Evolutionary conservation across 2,329 filamentous ascomycete species (phyloP), one percentile per base, ranked within the genome.

Genomic region (Pseudopithomyces maydicus): DNA sequence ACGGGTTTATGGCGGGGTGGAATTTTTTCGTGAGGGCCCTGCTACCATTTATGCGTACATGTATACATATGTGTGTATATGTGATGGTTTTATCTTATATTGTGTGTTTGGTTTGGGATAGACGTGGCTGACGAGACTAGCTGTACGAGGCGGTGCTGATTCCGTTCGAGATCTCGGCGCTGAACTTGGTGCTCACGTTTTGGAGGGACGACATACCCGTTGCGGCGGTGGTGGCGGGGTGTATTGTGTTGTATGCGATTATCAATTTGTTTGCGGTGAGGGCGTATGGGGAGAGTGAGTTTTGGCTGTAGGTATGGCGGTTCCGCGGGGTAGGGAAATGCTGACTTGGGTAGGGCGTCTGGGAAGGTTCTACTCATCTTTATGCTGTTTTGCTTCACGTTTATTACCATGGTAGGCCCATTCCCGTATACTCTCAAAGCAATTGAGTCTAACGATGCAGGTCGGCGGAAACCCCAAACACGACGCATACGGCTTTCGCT

Each of bases 1-100:
- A 86, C 26, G 85, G 85, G 20, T 87, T 87, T 65, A 80, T 79
- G 67, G 74, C 74, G 39, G 79, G 79, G 19, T 78, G 76, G 74
- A 80, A 79, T 48, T 74, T 81, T 55, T 79, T 80, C 47, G 56
- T 58, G 41, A 23, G 38, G 35, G 77, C 80, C n/a, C n/a, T n/a
- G n/a, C n/a, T n/a, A n/a, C n/a, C n/a, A n/a, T n/a, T n/a, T n/a
- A n/a, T n/a, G n/a, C n/a, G n/a, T n/a, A n/a, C n/a, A n/a, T n/a
- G n/a, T n/a, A n/a, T n/a, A n/a, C n/a, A n/a, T n/a, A n/a, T n/a
- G n/a, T n/a, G n/a, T n/a, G n/a, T n/a, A n/a, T n/a, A n/a, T n/a
- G n/a, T n/a, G n/a, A n/a, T n/a, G n/a, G n/a, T n/a, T n/a, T n/a
- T n/a, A n/a, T n/a, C n/a, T n/a, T n/a, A n/a, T n/a, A n/a, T n/a